Evolutionary conservation across 2,329 filamentous ascomycete species (phyloP), one percentile per base, ranked within the genome.

Genomic region (Exophiala aquamarina): DNA sequence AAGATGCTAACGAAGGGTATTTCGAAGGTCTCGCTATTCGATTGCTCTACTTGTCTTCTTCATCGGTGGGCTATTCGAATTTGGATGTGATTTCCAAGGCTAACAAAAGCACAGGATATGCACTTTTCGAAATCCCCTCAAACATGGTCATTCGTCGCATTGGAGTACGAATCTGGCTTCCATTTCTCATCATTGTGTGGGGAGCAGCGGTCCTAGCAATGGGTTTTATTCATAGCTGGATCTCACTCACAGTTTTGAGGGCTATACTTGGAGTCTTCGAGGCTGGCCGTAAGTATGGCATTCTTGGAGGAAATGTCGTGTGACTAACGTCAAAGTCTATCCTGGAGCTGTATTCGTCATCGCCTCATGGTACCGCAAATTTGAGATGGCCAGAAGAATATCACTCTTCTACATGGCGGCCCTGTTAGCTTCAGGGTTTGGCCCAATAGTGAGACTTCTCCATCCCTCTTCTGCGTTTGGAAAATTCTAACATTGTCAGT

Each of bases 181-280:
- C 62, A 61, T 17, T 63, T 70, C 38, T 41, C 38, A 41, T 41
- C 7, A 13, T 62, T 10, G 14, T 56, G 8, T 61, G 59, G 59
- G 59, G 58, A 15, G 20, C 52, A 19, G 38, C 50, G 15, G 43
- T 57, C 29, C 52, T 61, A 26, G 56, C 48, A 32, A 54, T 60
- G 32, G 60, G 60, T 10, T 59, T 61, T 38, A 49, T 57, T 10
- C 58, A 58, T n/a, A 39, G 51, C 14, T 63, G 57, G 57, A 39
- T 52, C 18, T 41, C 54, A 26, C 50, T 61, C 47, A 48, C 53
- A 28, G 56, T 38, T 21, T 37, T 61, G 17, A 38, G 57, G 41
- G 51, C 44, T 15, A 32, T 87, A 1, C 71, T 86, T 13, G 84
- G 84, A 41, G 52, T 84, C 3, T 73, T 86, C 20, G 84, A 87